Conservation (phyloP, 1,284 basidiomycete species). For the Erythrobasidium hasegawianum region DNA sequence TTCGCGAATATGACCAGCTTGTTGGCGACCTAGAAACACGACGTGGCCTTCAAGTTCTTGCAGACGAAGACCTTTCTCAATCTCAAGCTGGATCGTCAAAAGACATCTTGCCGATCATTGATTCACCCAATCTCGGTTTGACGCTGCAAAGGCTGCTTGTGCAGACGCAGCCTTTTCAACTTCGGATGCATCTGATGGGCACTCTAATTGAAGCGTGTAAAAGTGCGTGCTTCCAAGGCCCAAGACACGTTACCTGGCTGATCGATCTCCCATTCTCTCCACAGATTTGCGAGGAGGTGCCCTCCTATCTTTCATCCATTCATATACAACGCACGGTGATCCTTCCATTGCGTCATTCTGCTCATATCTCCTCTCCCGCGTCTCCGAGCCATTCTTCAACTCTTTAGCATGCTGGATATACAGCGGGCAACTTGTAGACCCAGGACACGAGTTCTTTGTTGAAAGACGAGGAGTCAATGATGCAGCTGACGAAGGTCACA, state of each 20-base stretch:
- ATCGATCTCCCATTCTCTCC: too few species aligned
- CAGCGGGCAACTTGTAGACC: constrained; percentile 92
- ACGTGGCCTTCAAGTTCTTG: constrained; percentile 55
- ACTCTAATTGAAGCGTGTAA: constrained; percentile 86
- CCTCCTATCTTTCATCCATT: constrained; percentile 89
- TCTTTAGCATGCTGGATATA: constrained; percentile 94
- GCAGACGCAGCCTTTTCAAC: constrained; percentile 90
- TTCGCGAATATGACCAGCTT: constrained; percentile 89
- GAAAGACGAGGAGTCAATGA: constrained; percentile 50
- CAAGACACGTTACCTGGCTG: too few species aligned
- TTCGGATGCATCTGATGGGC: constrained; percentile 96
- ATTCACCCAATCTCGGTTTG: constrained; percentile 56
- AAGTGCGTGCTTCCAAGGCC: constrained; percentile 61
- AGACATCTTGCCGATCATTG: background rate
- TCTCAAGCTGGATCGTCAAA: constrained; percentile 43
- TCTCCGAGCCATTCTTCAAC: constrained; percentile 92
- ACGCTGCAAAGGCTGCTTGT: constrained; percentile 83
- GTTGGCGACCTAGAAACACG: constrained; percentile 90
- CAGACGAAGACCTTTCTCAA: constrained; percentile 38
- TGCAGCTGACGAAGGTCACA: constrained; percentile 2
- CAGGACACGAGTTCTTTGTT: constrained; percentile 95
- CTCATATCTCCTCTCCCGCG: constrained; percentile 83
- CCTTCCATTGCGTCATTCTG: constrained; percentile 91
- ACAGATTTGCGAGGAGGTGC: constrained; percentile 69
- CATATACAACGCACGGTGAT: constrained; percentile 94